These are phyloP conservation scores for Vitis hybrid DNA, from an alignment of 177 flowering plant genomes.

Conservation along the genomic window DNA sequence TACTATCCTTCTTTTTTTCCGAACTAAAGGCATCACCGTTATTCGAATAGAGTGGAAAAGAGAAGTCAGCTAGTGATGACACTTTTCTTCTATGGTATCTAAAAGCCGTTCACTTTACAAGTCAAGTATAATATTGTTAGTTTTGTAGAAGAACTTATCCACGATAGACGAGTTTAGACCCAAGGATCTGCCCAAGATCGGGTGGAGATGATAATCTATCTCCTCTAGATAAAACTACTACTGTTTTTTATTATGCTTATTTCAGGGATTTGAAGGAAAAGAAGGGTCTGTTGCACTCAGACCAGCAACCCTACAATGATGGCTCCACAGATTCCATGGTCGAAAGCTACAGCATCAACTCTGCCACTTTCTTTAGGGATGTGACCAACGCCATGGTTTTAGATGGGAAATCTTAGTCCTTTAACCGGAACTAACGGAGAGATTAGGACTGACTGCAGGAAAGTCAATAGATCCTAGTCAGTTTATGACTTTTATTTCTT, in stretches of 20 bases:
- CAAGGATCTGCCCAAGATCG: too few relatives aligned
- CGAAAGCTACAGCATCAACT: slow-evolving; percentile 9
- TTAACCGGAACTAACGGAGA: slow-evolving; percentile 22
- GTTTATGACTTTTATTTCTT: too few relatives aligned
- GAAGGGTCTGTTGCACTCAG: slow-evolving; percentile 13
- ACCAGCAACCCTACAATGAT: slow-evolving; percentile 22
- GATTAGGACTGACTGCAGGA: slow-evolving; percentile 22
- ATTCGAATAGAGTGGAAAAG: too few relatives aligned
- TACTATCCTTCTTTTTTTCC: too few relatives aligned
- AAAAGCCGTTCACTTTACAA: too few relatives aligned
- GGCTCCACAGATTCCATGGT: slow-evolving; percentile 20
- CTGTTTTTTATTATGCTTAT: slow-evolving; percentile 18
- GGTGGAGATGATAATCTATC: slow-evolving; percentile 13
- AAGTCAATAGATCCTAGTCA: slow-evolving; percentile 5
- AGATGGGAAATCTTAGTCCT: slow-evolving; percentile 18
- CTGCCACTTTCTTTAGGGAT: slow-evolving; percentile 15
- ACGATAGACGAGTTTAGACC: too few relatives aligned
- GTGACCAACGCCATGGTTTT: slow-evolving; percentile 21
- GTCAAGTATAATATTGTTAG: too few relatives aligned
- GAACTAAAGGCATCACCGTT: too few relatives aligned
- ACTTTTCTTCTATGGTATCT: too few relatives aligned
- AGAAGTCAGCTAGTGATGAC: too few relatives aligned
- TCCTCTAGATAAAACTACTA: slow-evolving; percentile 31
- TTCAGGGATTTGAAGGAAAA: slow-evolving; percentile 14
- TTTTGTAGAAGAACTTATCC: too few relatives aligned